phyloP scores from a whole-genome alignment of 441 rosid genomes.

The Mallotus repandus region DNA sequence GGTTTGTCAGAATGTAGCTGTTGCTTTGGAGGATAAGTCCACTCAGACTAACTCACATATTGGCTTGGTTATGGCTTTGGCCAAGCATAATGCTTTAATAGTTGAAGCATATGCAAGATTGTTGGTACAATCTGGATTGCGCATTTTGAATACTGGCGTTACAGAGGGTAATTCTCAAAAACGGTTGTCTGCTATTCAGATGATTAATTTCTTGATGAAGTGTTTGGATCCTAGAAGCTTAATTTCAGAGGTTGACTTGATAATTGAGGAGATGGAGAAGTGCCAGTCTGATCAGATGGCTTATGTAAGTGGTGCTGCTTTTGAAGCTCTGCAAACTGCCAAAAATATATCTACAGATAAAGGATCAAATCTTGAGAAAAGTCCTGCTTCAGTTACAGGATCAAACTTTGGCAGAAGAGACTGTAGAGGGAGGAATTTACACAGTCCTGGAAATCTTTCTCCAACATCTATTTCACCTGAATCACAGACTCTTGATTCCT shows the following conservation, averaged over 20 bases:
- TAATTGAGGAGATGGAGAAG: slow-evolving; percentile 76
- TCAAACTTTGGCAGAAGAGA: slow-evolving; percentile 63
- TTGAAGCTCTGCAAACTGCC: slow-evolving; percentile 79
- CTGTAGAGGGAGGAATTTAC: slow-evolving; percentile 29
- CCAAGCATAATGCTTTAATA: slow-evolving; percentile 72
- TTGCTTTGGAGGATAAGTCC: slow-evolving; percentile 78
- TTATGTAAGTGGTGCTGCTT: slow-evolving; percentile 80
- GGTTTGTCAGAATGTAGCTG: slow-evolving; percentile 91
- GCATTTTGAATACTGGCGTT: slow-evolving; percentile 60
- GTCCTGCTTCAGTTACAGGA: slow-evolving; percentile 61
- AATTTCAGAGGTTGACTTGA: slow-evolving; percentile 62
- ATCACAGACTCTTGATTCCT: slow-evolving; percentile 73
- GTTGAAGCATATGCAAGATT: slow-evolving; percentile 95
- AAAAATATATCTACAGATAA: slow-evolving; percentile 50
- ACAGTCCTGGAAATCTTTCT: slow-evolving; percentile 39
- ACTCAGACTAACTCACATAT: slow-evolving; percentile 76
- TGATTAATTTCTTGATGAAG: slow-evolving; percentile 96
- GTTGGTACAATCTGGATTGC: slow-evolving; percentile 73
- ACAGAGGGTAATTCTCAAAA: slow-evolving; percentile 77
- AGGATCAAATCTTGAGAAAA: slow-evolving; percentile 51
- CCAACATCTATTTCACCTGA: slow-evolving; percentile 67
- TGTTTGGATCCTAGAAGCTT: slow-evolving; percentile 79
- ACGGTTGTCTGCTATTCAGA: slow-evolving; percentile 80
- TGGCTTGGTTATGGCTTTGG: slow-evolving; percentile 89
- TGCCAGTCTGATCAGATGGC: slow-evolving; percentile 76